These are phyloP conservation scores for Talaromyces verruculosus DNA, from an alignment of 2,329 filamentous ascomycete genomes.

Conservation along the genomic window DNA sequence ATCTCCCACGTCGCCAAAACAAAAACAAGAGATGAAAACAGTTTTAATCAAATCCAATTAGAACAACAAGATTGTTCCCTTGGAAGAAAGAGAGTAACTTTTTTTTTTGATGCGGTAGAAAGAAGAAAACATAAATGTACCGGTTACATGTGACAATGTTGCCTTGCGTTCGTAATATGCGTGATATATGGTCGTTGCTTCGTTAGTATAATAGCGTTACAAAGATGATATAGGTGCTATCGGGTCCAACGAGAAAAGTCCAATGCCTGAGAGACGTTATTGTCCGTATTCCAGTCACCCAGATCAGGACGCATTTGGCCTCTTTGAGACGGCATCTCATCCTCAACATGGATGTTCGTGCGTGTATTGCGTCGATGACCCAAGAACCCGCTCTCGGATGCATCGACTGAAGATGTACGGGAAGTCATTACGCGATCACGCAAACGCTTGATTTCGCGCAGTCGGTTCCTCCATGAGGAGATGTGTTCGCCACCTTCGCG, in stretches of 20 bases:
- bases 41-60: not conserved
- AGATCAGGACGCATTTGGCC: conserved; percentile 36
- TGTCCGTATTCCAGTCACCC: conserved; percentile 41
- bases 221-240: conserved; percentile 21
- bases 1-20: conserved; percentile 2
- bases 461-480: conserved; percentile 83
- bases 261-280: conserved; percentile 41
- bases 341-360: conserved; percentile 39
- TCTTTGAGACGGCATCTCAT: conserved; percentile 32
- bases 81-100: no score
- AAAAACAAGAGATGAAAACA: not conserved
- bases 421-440: conserved; percentile 57
- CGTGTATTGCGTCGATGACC: conserved; percentile 41
- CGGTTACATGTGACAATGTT: not conserved
- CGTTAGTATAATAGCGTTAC: conserved; percentile 5
- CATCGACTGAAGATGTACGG: conserved; percentile 33
- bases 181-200: conserved; percentile 10
- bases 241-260: conserved; percentile 47
- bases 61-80: no score
- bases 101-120: not conserved
- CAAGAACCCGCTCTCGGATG: conserved; percentile 34
- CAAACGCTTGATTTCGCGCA: conserved; percentile 80
- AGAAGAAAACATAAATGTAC: not conserved
- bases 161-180: conserved; percentile 1
- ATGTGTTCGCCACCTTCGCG: conserved; percentile 73